Evolutionary conservation across 2,329 filamentous ascomycete genomes (phyloP).

Genomic region (Calonectria ilicicola): DNA sequence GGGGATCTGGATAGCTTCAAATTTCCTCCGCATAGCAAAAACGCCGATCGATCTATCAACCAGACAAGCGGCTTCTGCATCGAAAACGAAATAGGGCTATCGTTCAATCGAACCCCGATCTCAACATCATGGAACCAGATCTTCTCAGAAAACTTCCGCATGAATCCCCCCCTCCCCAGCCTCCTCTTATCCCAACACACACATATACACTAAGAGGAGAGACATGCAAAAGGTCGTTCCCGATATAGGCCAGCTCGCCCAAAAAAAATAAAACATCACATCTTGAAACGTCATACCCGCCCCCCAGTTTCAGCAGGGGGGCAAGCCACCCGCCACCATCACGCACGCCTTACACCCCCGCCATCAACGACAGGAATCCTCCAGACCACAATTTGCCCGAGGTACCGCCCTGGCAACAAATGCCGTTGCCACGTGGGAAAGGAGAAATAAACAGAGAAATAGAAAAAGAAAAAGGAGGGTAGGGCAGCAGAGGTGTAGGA

Average conservation of each 20-base stretch:
- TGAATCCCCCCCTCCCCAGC: background rate
- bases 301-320: background rate
- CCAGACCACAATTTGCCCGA: conserved; percentile 8
- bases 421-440: conserved; percentile 17
- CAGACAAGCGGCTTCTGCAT: background rate
- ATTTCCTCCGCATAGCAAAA: background rate
- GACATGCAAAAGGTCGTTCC: background rate
- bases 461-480: background rate
- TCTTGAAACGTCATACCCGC: background rate
- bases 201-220: background rate
- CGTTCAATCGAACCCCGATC: background rate
- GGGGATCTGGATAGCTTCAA: background rate
- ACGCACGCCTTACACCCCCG: background rate
- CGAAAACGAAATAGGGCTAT: background rate
- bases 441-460: too few species aligned
- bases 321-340: background rate
- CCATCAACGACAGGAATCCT: background rate
- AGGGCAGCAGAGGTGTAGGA: background rate
- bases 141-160: background rate
- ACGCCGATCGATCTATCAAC: background rate
- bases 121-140: conserved; percentile 2
- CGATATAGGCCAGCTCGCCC: background rate
- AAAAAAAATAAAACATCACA: background rate
- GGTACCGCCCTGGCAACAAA: background rate
- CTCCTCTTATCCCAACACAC: background rate